Base-by-base conservation (phyloP, 2,329 filamentous ascomycete species). In the Paradendryphiella salina region DNA sequence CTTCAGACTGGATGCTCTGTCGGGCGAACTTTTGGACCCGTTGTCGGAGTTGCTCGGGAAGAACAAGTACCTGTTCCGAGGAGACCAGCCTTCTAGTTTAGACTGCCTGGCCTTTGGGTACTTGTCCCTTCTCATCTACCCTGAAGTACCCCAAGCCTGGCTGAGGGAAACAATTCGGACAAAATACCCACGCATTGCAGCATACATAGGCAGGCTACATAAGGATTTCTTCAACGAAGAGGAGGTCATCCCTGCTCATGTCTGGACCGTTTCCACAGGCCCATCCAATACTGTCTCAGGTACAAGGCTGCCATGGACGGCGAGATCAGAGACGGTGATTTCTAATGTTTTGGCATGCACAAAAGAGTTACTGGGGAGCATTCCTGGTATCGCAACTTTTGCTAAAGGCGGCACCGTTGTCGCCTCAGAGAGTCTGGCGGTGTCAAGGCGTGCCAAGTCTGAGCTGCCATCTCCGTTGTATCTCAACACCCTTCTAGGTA, bases 71-170 rank as follows among this genome's bases (percentile, higher is more conserved):
- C 71, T 89, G 9, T 74, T 89, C 1, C 76, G 75, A 9, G 73
- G 75, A 7, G 68, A 75, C 1, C 64, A 75, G n/a, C 79, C 83
- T 0, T 84, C 83, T 2, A 84, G 81, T 46, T 74, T 95, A 18
- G 92, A 96, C 72, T 96, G 89, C 67, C 72, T 96, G 38, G 86
- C 85, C 0, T 83, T 90, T 63, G 94, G 86, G 9, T 96, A 95
- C 69, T 76, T 97, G 29, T 81, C 84, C 1, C 75, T 96, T 41
- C 88, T 94, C 77, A 77, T 87, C 1, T 78, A 81, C 18, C 81
- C 85, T 0, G 73, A 80, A 7, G 68, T 88, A 17, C 83, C 85
- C 13, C 81, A 85, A 46, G 71, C 80, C 14, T 89, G 85, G 85
- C 73, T 88, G 4, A 75, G 77, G 50, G 79, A 83, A 42, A 79